Evolutionary conservation across 2,329 filamentous ascomycete genomes (phyloP).

Genomic region (Neofusicoccum kwambonambiense): DNA sequence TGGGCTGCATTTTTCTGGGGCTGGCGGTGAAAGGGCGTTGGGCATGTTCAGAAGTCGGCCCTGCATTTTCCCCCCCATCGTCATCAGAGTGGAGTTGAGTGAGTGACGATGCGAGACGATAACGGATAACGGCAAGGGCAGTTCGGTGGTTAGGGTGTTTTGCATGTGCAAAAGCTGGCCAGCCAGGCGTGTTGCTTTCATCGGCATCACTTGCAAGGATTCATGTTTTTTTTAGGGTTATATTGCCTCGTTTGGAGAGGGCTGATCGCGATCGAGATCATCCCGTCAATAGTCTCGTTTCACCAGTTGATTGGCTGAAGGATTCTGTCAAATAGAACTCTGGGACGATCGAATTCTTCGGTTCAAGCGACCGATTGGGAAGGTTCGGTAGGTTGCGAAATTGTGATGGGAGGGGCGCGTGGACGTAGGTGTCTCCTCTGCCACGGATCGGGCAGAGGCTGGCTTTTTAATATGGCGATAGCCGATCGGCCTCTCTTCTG

Average conservation of each 20-base stretch:
- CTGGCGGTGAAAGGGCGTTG: not conserved
- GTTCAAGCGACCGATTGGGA: not conserved
- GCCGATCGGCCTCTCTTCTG: not conserved
- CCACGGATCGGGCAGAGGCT: not conserved
- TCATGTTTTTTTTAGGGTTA: not conserved
- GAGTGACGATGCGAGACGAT: not conserved
- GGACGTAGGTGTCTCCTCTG: no score
- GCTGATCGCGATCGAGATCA: not conserved
- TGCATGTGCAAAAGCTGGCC: not conserved
- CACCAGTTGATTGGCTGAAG: not conserved
- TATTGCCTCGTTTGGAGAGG: not conserved
- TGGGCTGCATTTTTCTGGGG: not conserved
- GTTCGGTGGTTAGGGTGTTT: not conserved
- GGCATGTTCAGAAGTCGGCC: not conserved
- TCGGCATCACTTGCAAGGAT: not conserved
- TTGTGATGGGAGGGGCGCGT: not conserved
- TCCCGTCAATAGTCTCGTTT: constrained; percentile 2
- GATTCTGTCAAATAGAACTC: not conserved
- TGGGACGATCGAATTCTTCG: not conserved
- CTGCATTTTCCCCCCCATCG: no score
- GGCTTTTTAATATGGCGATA: not conserved
- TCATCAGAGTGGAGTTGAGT: no score
- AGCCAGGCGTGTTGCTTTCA: no score
- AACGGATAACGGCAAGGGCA: not conserved
- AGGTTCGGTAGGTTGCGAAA: not conserved